phyloP scores from a whole-genome alignment of 345 rosid genomes.

The Streptanthus diversifolius region DNA sequence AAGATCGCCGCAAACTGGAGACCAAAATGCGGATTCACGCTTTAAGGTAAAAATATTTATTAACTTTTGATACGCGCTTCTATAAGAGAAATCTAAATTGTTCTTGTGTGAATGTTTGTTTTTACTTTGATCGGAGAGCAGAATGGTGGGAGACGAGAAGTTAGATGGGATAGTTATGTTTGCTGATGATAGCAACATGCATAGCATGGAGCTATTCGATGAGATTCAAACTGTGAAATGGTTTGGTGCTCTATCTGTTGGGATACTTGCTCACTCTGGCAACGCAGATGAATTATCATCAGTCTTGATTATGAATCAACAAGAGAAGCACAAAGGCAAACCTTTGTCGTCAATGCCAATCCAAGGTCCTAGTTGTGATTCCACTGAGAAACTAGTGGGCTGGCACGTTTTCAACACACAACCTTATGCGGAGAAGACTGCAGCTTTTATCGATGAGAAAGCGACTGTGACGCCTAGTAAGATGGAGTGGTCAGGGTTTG shows the following conservation, averaged over 20 bases:
- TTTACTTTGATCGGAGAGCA: constrained; percentile 36
- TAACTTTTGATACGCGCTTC: background rate
- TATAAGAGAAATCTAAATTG: background rate
- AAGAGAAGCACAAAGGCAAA: constrained; percentile 33
- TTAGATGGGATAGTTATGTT: constrained; percentile 93
- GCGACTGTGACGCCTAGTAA: constrained; percentile 70
- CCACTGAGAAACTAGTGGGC: constrained; percentile 59
- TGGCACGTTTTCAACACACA: constrained; percentile 75
- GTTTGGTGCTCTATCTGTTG: constrained; percentile 84
- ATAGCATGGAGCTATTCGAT: constrained; percentile 89
- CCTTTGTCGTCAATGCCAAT: constrained; percentile 46
- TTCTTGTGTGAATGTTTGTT: background rate
- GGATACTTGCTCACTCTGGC: constrained; percentile 67
- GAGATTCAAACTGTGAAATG: constrained; percentile 88
- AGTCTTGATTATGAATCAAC: background rate
- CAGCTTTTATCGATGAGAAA: constrained; percentile 56
- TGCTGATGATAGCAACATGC: constrained; percentile 96
- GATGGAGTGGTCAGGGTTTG: constrained; percentile 98
- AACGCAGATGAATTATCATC: constrained; percentile 44
- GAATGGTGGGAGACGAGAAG: constrained; percentile 75
- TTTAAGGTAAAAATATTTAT: constrained; percentile 47
- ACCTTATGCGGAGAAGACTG: constrained; percentile 58
- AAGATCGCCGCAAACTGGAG: constrained; percentile 63
- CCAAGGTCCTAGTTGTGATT: constrained; percentile 98
- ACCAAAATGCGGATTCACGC: constrained; percentile 77